Conservation (phyloP, 495 filamentous ascomycete species). For the Hypoxylon crocopeplum region DNA sequence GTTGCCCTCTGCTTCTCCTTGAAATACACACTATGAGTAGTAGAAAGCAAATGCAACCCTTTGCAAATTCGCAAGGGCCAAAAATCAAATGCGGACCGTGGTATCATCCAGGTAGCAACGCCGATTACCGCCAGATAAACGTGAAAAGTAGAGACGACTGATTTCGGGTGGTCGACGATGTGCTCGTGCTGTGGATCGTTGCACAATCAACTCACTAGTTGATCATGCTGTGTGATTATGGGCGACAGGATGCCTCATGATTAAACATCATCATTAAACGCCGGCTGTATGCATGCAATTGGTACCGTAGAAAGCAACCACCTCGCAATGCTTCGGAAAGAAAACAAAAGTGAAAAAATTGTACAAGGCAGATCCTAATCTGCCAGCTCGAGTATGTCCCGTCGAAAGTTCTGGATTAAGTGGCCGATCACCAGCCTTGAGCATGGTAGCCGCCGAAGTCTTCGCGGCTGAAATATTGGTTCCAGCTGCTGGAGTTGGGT, state of each 20-base stretch:
- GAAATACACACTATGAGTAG: constrained; percentile 43
- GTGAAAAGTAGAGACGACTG: constrained; percentile 43
- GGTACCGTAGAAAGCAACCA: constrained; percentile 48
- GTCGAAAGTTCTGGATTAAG: constrained; percentile 15
- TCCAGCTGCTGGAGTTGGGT: constrained; percentile 55
- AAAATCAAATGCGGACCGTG: constrained; percentile 46
- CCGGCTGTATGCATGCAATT: constrained; percentile 52
- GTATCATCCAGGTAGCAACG: constrained; percentile 49
- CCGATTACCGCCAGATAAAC: constrained; percentile 39
- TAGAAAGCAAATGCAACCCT: constrained; percentile 39
- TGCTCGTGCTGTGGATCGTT: constrained; percentile 43
- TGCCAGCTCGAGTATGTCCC: constrained; percentile 39
- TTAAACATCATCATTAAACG: constrained; percentile 48
- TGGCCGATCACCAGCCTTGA: constrained; percentile 58
- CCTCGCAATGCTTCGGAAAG: constrained; percentile 44
- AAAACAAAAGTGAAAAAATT: constrained; percentile 41
- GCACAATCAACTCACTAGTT: constrained; percentile 27
- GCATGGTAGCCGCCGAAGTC: constrained; percentile 58
- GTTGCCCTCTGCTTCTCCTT: constrained; percentile 45
- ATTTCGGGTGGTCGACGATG: constrained; percentile 26
- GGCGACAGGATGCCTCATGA: constrained; percentile 32
- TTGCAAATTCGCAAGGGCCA: constrained; percentile 33
- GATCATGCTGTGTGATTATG: constrained; percentile 37
- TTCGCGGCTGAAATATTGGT: constrained; percentile 57
- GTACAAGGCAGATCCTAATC: constrained; percentile 50